Percentiles rank a stretch among this genome's conserved stretches.
Evolutionary conservation across 2,329 filamentous ascomycete genomes (phyloP).

Genomic region (Diaporthe citriasiana): DNA sequence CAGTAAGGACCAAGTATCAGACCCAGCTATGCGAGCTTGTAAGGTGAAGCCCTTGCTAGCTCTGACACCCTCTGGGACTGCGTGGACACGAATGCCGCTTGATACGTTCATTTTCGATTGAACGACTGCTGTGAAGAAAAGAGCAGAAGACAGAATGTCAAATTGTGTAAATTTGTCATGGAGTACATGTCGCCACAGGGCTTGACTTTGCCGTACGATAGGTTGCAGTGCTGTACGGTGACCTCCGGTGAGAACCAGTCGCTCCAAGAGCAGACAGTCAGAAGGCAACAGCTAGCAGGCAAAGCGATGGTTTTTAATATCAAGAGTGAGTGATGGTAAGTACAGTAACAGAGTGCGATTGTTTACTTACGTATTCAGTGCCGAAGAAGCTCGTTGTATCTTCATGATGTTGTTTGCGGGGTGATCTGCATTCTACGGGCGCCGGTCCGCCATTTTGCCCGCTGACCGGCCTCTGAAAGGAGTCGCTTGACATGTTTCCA

Average conservation of each 20-base stretch:
- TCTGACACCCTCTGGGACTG: not conserved
- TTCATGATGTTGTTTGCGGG: not conserved
- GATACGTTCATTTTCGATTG: not conserved
- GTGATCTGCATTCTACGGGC: not conserved
- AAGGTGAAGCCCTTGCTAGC: constrained; percentile 15
- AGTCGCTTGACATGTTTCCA: not conserved
- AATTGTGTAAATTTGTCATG: not conserved
- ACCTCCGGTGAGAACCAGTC: not conserved
- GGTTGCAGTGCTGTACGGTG: not conserved
- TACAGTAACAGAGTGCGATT: not conserved
- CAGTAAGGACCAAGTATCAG: not conserved
- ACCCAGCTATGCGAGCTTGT: not conserved
- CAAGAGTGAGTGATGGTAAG: not conserved
- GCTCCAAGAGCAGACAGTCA: not conserved
- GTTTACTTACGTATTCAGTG: too few species aligned
- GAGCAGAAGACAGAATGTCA: not conserved
- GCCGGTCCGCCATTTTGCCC: constrained; percentile 10
- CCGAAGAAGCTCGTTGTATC: not conserved
- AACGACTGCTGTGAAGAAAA: not conserved
- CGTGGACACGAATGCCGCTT: not conserved
- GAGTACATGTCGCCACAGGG: not conserved
- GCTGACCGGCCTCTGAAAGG: not conserved
- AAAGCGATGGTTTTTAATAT: not conserved
- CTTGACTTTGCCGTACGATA: not conserved
- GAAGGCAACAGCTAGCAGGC: not conserved